Evolutionary conservation across 805 yeast species (phyloP).

Genomic region (Pichia paraexigua): DNA sequence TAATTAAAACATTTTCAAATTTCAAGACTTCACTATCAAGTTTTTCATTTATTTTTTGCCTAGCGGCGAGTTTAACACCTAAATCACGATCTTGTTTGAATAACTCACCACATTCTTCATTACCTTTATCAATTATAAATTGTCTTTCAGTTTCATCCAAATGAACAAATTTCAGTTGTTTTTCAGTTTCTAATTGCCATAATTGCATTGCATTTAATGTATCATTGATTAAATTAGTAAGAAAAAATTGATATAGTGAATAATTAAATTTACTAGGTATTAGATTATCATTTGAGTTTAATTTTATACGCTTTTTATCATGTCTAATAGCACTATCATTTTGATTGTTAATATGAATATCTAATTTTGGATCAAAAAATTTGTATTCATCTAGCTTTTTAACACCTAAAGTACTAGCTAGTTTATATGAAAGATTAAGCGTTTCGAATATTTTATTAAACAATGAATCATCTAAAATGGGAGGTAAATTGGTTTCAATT

Average conservation of each 20-base stretch:
- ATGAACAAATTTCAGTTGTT: conserved; percentile 21
- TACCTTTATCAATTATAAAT: conserved; percentile 31
- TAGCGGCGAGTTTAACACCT: conserved; percentile 24
- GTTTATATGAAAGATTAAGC: conserved; percentile 11
- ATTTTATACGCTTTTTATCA: neutral
- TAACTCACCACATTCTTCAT: conserved; percentile 32
- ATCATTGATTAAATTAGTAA: conserved; percentile 32
- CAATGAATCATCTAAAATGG: conserved; percentile 7
- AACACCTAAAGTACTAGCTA: neutral
- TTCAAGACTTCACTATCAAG: conserved; percentile 21
- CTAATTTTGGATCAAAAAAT: conserved; percentile 12
- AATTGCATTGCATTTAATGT: conserved; percentile 25
- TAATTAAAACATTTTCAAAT: conserved; percentile 7
- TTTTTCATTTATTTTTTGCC: conserved; percentile 26
- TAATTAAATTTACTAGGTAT: conserved; percentile 11
- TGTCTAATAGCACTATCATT: neutral
- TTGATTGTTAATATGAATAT: neutral
- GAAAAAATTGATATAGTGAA: conserved; percentile 27
- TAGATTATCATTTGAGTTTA: neutral
- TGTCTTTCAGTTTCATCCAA: conserved; percentile 35
- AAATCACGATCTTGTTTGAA: conserved; percentile 32
- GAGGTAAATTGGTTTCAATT: conserved; percentile 10
- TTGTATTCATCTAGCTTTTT: conserved; percentile 10
- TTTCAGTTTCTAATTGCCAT: conserved; percentile 17
- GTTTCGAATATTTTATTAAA: conserved; percentile 15